Evolutionary conservation across 805 yeast species (phyloP).

Genomic region (Nakazawaea wyomingensis): DNA sequence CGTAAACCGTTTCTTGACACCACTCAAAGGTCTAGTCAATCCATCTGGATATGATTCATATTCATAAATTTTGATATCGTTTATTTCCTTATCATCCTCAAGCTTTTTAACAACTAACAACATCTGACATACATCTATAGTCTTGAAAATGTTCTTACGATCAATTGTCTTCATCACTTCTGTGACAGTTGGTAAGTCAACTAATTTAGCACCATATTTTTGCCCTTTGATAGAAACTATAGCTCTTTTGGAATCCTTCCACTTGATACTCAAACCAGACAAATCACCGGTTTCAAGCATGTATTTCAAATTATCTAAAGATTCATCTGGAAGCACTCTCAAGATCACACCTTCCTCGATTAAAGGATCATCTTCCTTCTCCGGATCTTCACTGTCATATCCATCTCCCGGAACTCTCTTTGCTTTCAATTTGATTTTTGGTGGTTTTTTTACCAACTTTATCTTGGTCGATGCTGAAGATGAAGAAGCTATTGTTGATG

Average conservation of each 20-base stretch:
- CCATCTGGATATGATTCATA: conserved; percentile 60
- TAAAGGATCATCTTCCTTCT: conserved; percentile 89
- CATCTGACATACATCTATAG: conserved; percentile 83
- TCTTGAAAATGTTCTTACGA: conserved; percentile 79
- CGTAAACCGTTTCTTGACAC: conserved; percentile 67
- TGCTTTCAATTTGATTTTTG: conserved; percentile 49
- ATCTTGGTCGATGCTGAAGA: conserved; percentile 7
- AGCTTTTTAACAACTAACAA: conserved; percentile 61
- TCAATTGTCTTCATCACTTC: conserved; percentile 90
- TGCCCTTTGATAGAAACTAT: conserved; percentile 65
- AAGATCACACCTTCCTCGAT: conserved; percentile 81
- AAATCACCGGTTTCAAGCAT: conserved; percentile 76
- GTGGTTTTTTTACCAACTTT: conserved; percentile 23
- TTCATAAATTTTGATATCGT: conserved; percentile 30
- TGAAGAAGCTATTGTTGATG: background rate
- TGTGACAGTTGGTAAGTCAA: conserved; percentile 84
- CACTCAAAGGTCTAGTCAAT: conserved; percentile 71
- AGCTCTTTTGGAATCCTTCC: conserved; percentile 81
- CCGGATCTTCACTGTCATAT: conserved; percentile 95
- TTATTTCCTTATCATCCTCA: conserved; percentile 38
- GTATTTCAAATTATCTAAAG: conserved; percentile 65
- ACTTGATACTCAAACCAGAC: conserved; percentile 65
- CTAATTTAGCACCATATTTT: conserved; percentile 73
- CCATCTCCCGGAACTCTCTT: conserved; percentile 87
- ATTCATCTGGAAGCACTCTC: conserved; percentile 60